Conservation (phyloP, 2,329 filamentous ascomycete species). For the Microcyclosporella mali region DNA sequence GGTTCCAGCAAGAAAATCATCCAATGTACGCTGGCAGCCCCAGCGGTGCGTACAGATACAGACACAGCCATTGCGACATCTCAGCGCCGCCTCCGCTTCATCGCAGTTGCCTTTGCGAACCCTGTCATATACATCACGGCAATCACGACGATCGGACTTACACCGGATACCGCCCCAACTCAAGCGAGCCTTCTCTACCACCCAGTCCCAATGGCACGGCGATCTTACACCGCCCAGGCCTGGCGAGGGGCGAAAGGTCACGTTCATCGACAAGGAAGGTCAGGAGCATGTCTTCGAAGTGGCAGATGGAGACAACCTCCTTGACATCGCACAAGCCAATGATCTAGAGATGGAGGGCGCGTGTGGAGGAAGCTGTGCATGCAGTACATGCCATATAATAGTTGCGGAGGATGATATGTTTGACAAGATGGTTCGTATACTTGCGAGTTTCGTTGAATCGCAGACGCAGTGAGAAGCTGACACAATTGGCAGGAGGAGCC, state of each 20-base stretch:
- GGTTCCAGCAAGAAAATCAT: too few species aligned
- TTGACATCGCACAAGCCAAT: slow-evolving; percentile 90
- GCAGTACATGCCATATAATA: slow-evolving; percentile 88
- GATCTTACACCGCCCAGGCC: slow-evolving; percentile 78
- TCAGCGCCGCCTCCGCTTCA: slow-evolving; percentile 3
- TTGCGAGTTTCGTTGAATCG: neutral
- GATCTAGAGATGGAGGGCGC: slow-evolving; percentile 98
- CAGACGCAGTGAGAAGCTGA: slow-evolving; percentile 1
- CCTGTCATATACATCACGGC: neutral
- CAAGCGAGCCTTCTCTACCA: slow-evolving; percentile 59
- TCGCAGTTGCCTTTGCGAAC: neutral
- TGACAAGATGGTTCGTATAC: slow-evolving; percentile 31
- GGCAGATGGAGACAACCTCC: slow-evolving; percentile 78
- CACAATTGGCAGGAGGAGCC: slow-evolving; percentile 33
- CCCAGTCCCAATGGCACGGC: slow-evolving; percentile 59
- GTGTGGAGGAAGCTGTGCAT: slow-evolving; percentile 89
- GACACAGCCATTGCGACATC: slow-evolving; percentile 5
- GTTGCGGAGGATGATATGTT: slow-evolving; percentile 62
- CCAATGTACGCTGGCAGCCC: neutral
- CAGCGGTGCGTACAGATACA: slow-evolving; percentile 6
- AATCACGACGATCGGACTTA: neutral
- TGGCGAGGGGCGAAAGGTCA: slow-evolving; percentile 86
- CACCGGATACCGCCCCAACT: neutral
- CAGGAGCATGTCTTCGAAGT: slow-evolving; percentile 71
- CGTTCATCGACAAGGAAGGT: slow-evolving; percentile 89